These are phyloP conservation scores for Sporothrix protearum DNA, from an alignment of 2,329 filamentous ascomycete genomes.

Conservation along the genomic window DNA sequence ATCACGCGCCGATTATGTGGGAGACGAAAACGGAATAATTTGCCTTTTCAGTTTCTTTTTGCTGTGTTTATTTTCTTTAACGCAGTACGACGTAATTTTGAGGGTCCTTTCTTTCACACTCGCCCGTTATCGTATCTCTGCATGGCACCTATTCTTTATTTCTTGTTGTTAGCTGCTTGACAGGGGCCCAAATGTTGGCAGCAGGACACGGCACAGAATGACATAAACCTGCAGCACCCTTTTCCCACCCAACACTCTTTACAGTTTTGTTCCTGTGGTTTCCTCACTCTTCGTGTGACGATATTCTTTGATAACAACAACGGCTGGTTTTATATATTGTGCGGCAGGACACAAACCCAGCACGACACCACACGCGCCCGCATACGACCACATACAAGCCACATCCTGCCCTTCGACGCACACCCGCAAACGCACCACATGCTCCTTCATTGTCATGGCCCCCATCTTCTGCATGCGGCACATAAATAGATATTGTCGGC, in stretches of 20 bases:
- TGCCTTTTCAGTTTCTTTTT: neutral
- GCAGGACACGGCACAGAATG: neutral
- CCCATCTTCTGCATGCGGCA: neutral
- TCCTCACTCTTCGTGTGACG: slow-evolving; percentile 4
- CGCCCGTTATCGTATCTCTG: neutral
- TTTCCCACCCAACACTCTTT: neutral
- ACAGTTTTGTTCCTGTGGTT: neutral
- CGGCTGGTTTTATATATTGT: neutral
- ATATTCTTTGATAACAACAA: neutral
- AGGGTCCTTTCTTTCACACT: neutral
- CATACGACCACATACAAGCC: neutral
- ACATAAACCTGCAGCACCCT: too few species aligned
- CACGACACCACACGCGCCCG: neutral
- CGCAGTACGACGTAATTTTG: neutral
- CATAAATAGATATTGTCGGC: neutral
- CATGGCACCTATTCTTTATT: neutral
- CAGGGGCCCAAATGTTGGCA: neutral
- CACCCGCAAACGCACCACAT: neutral
- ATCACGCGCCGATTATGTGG: neutral
- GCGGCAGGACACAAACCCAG: neutral
- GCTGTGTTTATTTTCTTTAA: neutral
- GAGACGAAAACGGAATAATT: neutral
- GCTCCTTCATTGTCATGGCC: neutral
- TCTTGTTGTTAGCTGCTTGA: neutral
- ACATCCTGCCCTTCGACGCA: neutral